phyloP scores from a whole-genome alignment of 495 filamentous ascomycete species.

The Chaetomidium leptoderma region DNA sequence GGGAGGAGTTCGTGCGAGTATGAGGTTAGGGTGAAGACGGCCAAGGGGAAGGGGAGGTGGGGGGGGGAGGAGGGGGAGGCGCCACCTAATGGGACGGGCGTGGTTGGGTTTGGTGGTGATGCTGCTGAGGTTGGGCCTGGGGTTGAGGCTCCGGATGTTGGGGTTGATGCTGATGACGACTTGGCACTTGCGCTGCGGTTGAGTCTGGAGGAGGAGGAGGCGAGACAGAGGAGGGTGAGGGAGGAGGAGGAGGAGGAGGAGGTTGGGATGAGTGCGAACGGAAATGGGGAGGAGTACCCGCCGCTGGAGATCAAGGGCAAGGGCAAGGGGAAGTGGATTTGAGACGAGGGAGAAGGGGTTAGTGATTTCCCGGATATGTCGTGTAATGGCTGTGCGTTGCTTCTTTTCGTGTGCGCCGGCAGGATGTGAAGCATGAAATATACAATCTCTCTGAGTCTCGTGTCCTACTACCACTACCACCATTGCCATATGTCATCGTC shows the following conservation, averaged over 20 bases:
- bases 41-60: slow-evolving; percentile 21
- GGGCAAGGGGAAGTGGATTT: slow-evolving; percentile 1
- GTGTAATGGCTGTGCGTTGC: no score
- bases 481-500: no score
- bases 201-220: slow-evolving; percentile 76
- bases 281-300: slow-evolving; percentile 37
- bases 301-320: not conserved
- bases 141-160: not conserved
- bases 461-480: no score
- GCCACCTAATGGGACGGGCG: slow-evolving; percentile 29
- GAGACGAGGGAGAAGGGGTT: no score
- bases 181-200: slow-evolving; percentile 79
- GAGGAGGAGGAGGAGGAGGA: slow-evolving; percentile 18
- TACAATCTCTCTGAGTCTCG: no score
- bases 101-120: slow-evolving; percentile 19
- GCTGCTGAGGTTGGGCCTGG: slow-evolving; percentile 10
- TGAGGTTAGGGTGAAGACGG: slow-evolving; percentile 45
- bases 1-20: slow-evolving; percentile 38
- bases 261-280: slow-evolving; percentile 51
- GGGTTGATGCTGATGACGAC: slow-evolving; percentile 56
- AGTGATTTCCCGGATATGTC: no score
- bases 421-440: no score
- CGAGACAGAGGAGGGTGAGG: slow-evolving; percentile 23
- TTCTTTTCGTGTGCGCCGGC: no score
- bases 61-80: slow-evolving; percentile 32